Base-by-base conservation (phyloP, 2,329 filamentous ascomycete species). In the Harringtonia lauricola region DNA sequence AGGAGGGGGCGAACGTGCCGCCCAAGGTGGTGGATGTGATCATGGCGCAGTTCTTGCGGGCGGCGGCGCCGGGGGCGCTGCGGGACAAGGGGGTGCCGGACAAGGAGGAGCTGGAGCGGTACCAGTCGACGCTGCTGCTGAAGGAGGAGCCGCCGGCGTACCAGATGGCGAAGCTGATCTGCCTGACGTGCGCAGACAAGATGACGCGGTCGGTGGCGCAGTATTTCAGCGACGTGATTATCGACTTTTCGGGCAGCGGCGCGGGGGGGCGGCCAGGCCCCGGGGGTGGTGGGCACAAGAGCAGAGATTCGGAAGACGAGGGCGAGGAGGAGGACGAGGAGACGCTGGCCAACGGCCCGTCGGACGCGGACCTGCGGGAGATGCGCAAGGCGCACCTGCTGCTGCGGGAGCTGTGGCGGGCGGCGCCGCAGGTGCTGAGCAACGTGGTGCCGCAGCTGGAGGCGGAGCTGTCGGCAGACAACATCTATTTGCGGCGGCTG, bases 171-270 rank as follows among this genome's bases (percentile, higher is more conserved):
- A 94, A 94, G 63, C 86, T 85, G 3, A 81, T 98, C 36, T 98
- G 92, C 67, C 92, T 88, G 55, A 76, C 76, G 17, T 94, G 82
- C 53, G 79, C 86, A 1, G 90, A 95, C 53, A 94, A 94, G 63
- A 95, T 98, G 90, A 83, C 87, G 1, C 83, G 88, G 49, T 87
- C 94, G 52, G 83, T 96, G 44, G 90, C 87, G 52, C 88, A 94
- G 57, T 98, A 96, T 61, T 98, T 98, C 60, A 94, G 88, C 62
- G 88, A 94, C 45, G 88, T 96, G 41, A 94, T 98, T 46, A 80
- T 96, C 49, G 88, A 95, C 57, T 85, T 88, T 4, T 88, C 81
- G 31, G 76, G 74, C 5, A 67, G 71, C 44, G 74, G 73, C 47
- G 73, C 8, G 19, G 31, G 22, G 26, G 17, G 37, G 7, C n/a